Evolutionary conservation across 208 protist species (phyloP).

Genomic region (Balamuthia mandrillaris): DNA sequence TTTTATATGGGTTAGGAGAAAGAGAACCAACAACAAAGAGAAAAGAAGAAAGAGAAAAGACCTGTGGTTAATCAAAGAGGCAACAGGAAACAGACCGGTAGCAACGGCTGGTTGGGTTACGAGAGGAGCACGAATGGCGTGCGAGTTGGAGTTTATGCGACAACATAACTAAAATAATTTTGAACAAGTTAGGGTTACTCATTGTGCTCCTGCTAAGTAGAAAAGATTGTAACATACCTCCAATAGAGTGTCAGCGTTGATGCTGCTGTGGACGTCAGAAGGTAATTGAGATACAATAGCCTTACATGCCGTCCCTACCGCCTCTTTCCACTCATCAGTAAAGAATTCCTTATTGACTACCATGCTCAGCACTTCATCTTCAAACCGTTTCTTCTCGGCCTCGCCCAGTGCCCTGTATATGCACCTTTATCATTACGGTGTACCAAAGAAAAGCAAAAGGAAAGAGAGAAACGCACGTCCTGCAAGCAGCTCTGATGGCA

Average conservation of each 20-base stretch:
- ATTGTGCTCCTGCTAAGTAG: background rate
- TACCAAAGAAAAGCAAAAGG: background rate
- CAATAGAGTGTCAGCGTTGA: background rate
- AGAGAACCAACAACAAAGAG: background rate
- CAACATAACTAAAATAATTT: background rate
- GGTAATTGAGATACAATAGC: background rate
- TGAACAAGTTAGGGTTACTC: background rate
- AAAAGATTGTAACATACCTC: background rate
- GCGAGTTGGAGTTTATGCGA: slow-evolving; percentile 11
- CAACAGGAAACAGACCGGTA: background rate
- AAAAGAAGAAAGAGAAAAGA: background rate
- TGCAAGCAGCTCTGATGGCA: background rate
- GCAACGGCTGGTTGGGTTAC: background rate
- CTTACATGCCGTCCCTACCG: background rate
- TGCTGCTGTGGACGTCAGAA: background rate
- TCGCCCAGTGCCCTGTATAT: background rate
- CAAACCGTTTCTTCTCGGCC: background rate
- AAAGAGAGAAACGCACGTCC: background rate
- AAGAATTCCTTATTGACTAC: background rate
- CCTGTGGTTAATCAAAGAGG: slow-evolving; percentile 5
- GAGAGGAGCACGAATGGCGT: background rate
- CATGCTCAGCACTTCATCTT: background rate
- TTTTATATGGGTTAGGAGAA: background rate
- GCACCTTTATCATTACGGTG: background rate
- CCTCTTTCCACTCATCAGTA: background rate